A percentile compares a stretch with the other conserved stretches of the same genome.
Conservation (phyloP, 2,329 filamentous ascomycete species). For the Fusarium nelsonii region DNA sequence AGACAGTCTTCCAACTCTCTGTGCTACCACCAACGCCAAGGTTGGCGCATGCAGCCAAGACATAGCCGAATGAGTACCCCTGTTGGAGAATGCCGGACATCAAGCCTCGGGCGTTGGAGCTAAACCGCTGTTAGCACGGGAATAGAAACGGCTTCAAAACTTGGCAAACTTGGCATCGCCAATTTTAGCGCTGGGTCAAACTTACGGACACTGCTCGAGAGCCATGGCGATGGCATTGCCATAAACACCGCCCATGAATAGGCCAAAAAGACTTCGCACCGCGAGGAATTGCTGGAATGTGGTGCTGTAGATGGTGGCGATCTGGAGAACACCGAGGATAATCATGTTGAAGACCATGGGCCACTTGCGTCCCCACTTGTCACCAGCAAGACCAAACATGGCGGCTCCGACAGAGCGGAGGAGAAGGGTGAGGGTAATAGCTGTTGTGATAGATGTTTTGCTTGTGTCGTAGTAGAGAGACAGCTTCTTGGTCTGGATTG, state of each 20-base stretch:
- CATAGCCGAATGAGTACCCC: slow-evolving; percentile 84
- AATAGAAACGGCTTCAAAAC: slow-evolving; percentile 39
- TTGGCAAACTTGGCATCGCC: slow-evolving; percentile 10
- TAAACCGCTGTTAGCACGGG: slow-evolving; percentile 46
- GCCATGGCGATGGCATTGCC: slow-evolving; percentile 84
- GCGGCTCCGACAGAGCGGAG: slow-evolving; percentile 81
- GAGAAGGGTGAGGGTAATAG: slow-evolving; percentile 80
- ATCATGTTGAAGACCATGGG: slow-evolving; percentile 87
- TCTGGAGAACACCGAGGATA: slow-evolving; percentile 73
- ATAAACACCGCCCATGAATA: slow-evolving; percentile 86
- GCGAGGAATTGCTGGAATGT: slow-evolving; percentile 82
- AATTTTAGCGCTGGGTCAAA: slow-evolving; percentile 28
- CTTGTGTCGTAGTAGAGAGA: slow-evolving; percentile 62
- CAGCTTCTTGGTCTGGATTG: slow-evolving; percentile 81
- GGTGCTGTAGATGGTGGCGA: slow-evolving; percentile 80
- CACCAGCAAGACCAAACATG: slow-evolving; percentile 80
- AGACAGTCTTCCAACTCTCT: slow-evolving; percentile 79
- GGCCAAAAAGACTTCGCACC: slow-evolving; percentile 77
- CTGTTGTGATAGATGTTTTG: slow-evolving; percentile 77
- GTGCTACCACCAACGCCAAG: slow-evolving; percentile 75
- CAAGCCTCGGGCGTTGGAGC: slow-evolving; percentile 76
- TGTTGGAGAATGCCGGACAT: slow-evolving; percentile 88
- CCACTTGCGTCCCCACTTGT: slow-evolving; percentile 85
- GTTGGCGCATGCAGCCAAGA: slow-evolving; percentile 81
- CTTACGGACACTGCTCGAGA: slow-evolving; percentile 77